A percentile compares a stretch with the other conserved stretches of the same genome.
Evolutionary conservation across 2,329 filamentous ascomycete species (phyloP).

Genomic region (Sporothrix mexicana): DNA sequence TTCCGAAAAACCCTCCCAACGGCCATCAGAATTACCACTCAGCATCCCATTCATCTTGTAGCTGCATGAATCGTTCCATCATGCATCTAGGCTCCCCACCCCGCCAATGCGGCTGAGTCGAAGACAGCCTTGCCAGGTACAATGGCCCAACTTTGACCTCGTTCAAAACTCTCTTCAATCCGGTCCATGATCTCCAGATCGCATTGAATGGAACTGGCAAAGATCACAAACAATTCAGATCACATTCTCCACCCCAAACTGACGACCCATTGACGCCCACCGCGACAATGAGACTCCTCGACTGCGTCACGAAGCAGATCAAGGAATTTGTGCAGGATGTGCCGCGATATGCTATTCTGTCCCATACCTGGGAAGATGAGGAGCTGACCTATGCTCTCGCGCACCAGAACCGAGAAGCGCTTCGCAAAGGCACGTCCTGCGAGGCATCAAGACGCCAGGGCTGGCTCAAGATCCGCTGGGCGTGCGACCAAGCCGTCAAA

Average conservation of each 20-base stretch:
- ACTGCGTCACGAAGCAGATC: conserved; percentile 35
- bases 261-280: background rate
- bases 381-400: conserved; percentile 31
- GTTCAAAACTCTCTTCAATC: background rate
- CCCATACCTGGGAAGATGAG: conserved; percentile 35
- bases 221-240: background rate
- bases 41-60: too few relatives aligned
- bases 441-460: background rate
- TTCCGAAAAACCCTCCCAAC: too few relatives aligned
- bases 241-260: background rate
- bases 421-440: conserved; percentile 12
- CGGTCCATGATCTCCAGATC: background rate
- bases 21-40: too few relatives aligned
- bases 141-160: background rate
- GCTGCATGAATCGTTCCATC: background rate
- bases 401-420: background rate
- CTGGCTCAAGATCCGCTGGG: conserved; percentile 28
- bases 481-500: conserved; percentile 16
- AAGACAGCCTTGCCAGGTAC: background rate
- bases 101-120: background rate
- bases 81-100: background rate
- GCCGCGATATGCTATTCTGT: conserved; percentile 38
- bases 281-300: conserved; percentile 37
- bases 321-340: conserved; percentile 34
- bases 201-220: background rate